Evolutionary conservation across 768 basidiomycete species (phyloP).

Genomic region (Floccularia luteovirens): DNA sequence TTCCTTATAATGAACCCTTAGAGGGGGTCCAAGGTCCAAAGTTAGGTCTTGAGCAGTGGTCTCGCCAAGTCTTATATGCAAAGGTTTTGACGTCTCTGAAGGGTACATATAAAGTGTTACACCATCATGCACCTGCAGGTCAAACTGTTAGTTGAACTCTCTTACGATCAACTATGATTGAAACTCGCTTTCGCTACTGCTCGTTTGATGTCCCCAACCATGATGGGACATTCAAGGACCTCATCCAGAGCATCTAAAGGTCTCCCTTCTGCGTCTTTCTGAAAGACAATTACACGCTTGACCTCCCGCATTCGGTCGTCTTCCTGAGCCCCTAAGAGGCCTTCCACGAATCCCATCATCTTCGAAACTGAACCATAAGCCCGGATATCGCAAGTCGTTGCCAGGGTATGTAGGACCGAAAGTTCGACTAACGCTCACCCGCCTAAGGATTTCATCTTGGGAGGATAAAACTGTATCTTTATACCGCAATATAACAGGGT

Average conservation of each 20-base stretch:
- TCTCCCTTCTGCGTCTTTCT: constrained; percentile 51
- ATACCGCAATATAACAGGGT: constrained; percentile 61
- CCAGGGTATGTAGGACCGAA: constrained; percentile 82
- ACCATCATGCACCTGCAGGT: constrained; percentile 61
- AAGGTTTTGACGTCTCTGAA: constrained; percentile 29
- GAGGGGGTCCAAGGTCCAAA: constrained; percentile 73
- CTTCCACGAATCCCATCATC: constrained; percentile 59
- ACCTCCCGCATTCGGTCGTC: constrained; percentile 73
- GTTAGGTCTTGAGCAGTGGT: constrained; percentile 81
- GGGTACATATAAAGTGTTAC: constrained; percentile 65
- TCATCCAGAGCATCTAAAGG: constrained; percentile 69
- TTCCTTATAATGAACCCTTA: constrained; percentile 77
- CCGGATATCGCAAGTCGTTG: constrained; percentile 75
- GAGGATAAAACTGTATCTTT: constrained; percentile 59
- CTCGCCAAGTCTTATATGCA: constrained; percentile 60
- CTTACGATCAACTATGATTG: neutral
- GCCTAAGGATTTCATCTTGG: constrained; percentile 48
- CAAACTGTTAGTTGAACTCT: neutral
- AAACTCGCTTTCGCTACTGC: constrained; percentile 59
- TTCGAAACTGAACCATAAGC: constrained; percentile 79
- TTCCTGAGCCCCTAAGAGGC: constrained; percentile 38
- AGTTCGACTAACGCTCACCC: constrained; percentile 57
- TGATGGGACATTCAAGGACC: constrained; percentile 51
- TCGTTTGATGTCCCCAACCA: constrained; percentile 64
- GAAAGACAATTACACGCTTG: constrained; percentile 64